Evolutionary conservation across 2,329 filamentous ascomycete genomes (phyloP).

Genomic region (Apiospora marii): DNA sequence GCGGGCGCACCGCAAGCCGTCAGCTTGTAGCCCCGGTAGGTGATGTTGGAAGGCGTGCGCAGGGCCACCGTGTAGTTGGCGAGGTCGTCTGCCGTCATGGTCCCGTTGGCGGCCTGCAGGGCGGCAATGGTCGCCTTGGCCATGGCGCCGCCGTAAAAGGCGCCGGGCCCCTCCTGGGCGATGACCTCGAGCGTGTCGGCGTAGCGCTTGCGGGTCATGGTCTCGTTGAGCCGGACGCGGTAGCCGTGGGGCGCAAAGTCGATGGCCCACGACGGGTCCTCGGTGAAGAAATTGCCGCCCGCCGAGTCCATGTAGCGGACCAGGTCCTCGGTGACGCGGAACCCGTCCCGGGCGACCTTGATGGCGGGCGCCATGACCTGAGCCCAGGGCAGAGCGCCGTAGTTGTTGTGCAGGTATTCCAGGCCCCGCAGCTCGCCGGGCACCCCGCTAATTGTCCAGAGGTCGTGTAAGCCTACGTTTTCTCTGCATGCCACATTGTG

Average conservation of each 20-base stretch:
- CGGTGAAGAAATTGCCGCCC: slow-evolving; percentile 68
- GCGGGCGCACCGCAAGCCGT: slow-evolving; percentile 74
- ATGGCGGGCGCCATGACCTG: slow-evolving; percentile 75
- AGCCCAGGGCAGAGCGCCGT: slow-evolving; percentile 70
- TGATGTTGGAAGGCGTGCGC: slow-evolving; percentile 66
- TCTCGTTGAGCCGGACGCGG: slow-evolving; percentile 43
- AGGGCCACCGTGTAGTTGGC: slow-evolving; percentile 74
- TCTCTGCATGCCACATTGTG: background rate
- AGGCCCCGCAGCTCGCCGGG: slow-evolving; percentile 78
- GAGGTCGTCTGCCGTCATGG: slow-evolving; percentile 84
- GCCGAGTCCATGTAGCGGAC: slow-evolving; percentile 70
- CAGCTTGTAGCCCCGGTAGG: slow-evolving; percentile 75
- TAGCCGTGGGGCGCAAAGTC: slow-evolving; percentile 72
- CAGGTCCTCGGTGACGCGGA: slow-evolving; percentile 72
- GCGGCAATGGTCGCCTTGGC: slow-evolving; percentile 60
- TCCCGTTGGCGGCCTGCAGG: slow-evolving; percentile 70
- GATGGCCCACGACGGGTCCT: slow-evolving; percentile 78
- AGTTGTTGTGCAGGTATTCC: slow-evolving; percentile 75
- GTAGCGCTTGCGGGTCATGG: slow-evolving; percentile 61
- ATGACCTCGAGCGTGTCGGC: slow-evolving; percentile 61
- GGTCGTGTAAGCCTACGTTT: slow-evolving; percentile 26
- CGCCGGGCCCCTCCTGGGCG: slow-evolving; percentile 46
- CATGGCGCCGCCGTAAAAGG: slow-evolving; percentile 54
- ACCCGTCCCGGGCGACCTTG: slow-evolving; percentile 75
- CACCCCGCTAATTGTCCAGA: slow-evolving; percentile 58